phyloP scores from a whole-genome alignment of 208 protist species.

The Crithidia bombi region DNA sequence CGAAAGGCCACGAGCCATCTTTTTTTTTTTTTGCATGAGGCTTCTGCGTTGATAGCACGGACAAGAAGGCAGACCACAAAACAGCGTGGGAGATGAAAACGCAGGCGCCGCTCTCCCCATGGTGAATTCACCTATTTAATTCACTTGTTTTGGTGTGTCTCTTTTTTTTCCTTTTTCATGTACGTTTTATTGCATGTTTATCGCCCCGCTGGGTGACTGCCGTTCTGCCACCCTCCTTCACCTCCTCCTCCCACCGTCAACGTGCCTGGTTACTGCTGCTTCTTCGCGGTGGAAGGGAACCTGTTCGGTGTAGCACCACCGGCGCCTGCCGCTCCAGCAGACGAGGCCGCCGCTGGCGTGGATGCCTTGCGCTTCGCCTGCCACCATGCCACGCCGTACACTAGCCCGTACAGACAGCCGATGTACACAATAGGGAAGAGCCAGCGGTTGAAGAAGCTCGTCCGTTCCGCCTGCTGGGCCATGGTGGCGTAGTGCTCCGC shows the following conservation, averaged over 20 bases:
- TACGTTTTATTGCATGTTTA: no score
- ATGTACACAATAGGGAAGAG: slow-evolving; percentile 47
- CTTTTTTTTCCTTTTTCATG: no score
- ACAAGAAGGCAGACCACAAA: no score
- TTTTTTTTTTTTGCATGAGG: no score
- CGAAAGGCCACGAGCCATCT: no score
- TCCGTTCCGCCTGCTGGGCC: slow-evolving; percentile 23
- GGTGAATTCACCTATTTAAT: no score
- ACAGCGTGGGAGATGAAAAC: no score
- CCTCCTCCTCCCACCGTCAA: neutral
- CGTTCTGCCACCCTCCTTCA: neutral
- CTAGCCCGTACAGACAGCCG: slow-evolving; percentile 36
- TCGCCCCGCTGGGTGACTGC: no score
- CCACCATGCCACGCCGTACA: slow-evolving; percentile 24
- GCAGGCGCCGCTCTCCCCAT: no score
- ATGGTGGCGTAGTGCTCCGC: slow-evolving; percentile 4
- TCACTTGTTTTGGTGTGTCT: no score
- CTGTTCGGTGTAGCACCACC: neutral
- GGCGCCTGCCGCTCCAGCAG: neutral
- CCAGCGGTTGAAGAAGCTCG: slow-evolving; percentile 45
- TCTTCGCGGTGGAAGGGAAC: slow-evolving; percentile 9
- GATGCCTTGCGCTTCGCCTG: slow-evolving; percentile 14
- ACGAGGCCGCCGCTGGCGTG: neutral
- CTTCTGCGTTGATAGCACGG: no score
- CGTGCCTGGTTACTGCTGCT: no score